A percentile compares a stretch with the other conserved stretches of the same genome.
These are phyloP conservation scores for Tetraselmis chui DNA, from an alignment of 139 green algal species.

Conservation along the genomic window DNA sequence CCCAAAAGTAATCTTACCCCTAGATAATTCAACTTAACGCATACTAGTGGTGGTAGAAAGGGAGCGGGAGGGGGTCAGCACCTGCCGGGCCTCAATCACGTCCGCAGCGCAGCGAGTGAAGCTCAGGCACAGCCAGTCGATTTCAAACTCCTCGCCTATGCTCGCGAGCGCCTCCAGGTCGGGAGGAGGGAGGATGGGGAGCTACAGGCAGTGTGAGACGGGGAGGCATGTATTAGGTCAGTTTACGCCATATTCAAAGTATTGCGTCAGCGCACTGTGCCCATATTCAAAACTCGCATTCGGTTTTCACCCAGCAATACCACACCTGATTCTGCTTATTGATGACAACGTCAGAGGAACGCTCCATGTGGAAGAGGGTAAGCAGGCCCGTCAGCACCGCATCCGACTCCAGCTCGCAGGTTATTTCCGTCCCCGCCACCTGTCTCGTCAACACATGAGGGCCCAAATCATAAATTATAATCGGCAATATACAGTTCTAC, in stretches of 20 bases:
- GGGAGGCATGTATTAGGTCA: too few relatives aligned
- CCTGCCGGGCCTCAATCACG: constrained; percentile 58
- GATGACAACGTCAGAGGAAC: constrained; percentile 32
- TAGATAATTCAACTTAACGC: too few relatives aligned
- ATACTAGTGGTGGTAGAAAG: too few relatives aligned
- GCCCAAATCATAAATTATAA: too few relatives aligned
- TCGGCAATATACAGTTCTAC: too few relatives aligned
- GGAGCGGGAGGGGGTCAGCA: constrained; percentile 62
- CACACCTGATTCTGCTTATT: constrained; percentile 19
- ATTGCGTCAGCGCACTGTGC: too few relatives aligned
- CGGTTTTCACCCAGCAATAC: too few relatives aligned
- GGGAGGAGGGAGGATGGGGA: constrained; percentile 64
- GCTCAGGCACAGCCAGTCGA: constrained; percentile 79
- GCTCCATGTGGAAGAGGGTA: constrained; percentile 86
- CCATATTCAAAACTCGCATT: too few relatives aligned
- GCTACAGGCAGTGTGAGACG: too few relatives aligned
- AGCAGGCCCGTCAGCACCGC: constrained; percentile 78
- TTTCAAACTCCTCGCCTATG: constrained; percentile 46
- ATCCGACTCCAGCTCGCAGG: constrained; percentile 64
- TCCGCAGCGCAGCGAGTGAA: constrained; percentile 69
- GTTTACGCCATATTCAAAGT: too few relatives aligned
- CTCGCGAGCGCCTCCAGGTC: constrained; percentile 51
- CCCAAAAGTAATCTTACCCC: too few relatives aligned
- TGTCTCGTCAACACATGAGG: too few relatives aligned
- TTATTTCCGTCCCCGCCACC: constrained; percentile 48